These are phyloP conservation scores for Nyssa sinensis DNA, from an alignment of 148 eudicot genomes.

Conservation along the genomic window DNA sequence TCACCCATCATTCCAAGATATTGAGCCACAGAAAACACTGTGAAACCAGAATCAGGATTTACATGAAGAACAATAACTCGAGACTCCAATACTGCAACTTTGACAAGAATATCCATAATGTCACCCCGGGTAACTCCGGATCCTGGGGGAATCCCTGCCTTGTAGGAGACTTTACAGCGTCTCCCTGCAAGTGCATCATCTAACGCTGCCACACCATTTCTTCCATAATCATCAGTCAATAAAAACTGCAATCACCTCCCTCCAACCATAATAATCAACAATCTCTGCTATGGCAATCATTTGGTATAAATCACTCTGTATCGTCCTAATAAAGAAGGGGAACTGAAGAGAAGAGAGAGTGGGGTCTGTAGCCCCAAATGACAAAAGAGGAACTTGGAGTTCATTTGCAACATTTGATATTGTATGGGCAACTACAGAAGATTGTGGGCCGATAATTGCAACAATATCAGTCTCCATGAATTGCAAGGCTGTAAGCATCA, in stretches of 20 bases:
- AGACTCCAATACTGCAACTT: constrained; percentile 70
- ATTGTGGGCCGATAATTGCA: constrained; percentile 91
- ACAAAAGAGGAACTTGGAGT: constrained; percentile 75
- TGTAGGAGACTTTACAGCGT: constrained; percentile 65
- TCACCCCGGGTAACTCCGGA: constrained; percentile 45
- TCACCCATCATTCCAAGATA: constrained; percentile 83
- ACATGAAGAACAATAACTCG: constrained; percentile 75
- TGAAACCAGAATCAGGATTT: constrained; percentile 56
- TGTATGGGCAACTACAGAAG: constrained; percentile 75
- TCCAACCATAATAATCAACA: constrained; percentile 72
- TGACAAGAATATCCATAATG: constrained; percentile 69
- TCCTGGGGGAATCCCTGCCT: constrained; percentile 66
- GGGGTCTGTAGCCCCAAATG: constrained; percentile 93
- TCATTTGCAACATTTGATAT: constrained; percentile 60
- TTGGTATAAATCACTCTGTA: constrained; percentile 72
- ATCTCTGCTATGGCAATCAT: constrained; percentile 85
- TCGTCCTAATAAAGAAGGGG: constrained; percentile 78
- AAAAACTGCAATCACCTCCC: constrained; percentile 62
- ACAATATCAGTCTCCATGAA: constrained; percentile 74
- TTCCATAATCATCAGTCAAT: constrained; percentile 89
- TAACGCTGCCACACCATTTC: constrained; percentile 75
- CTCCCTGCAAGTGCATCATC: constrained; percentile 74
- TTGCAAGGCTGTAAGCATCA: constrained; percentile 61
- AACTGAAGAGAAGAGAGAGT: constrained; percentile 67
- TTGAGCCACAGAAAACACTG: constrained; percentile 61